Percentiles rank a stretch among this genome's conserved stretches.
phyloP scores from a whole-genome alignment of 2,329 filamentous ascomycete species.

The Nothophaeocryptopus gaeumannii region DNA sequence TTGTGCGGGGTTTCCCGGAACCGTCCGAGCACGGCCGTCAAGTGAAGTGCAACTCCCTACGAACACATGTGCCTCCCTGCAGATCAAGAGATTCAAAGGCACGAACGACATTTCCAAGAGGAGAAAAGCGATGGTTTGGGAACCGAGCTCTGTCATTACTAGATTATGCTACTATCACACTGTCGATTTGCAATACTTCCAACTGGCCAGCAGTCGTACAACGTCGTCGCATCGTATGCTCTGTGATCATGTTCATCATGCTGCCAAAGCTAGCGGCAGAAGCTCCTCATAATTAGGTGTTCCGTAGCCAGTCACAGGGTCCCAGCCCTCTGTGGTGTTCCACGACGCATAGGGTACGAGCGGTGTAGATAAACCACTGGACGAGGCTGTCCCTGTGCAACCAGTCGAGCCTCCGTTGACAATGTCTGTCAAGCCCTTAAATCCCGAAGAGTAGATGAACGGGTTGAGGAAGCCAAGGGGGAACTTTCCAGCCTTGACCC shows the following conservation, averaged over 20 bases:
- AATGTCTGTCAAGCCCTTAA: slow-evolving; percentile 51
- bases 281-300: slow-evolving; percentile 30
- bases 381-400: slow-evolving; percentile 36
- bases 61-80: no score
- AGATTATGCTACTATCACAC: no score
- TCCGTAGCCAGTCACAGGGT: slow-evolving; percentile 34
- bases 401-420: slow-evolving; percentile 38
- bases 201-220: no score
- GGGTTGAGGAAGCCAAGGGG: slow-evolving; percentile 60
- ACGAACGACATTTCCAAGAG: no score
- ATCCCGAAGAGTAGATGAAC: slow-evolving; percentile 53
- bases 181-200: no score
- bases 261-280: slow-evolving; percentile 14
- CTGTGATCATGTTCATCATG: not conserved
- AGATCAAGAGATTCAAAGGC: no score
- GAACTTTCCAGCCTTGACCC: slow-evolving; percentile 42
- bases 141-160: no score
- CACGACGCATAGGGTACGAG: slow-evolving; percentile 6
- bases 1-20: no score
- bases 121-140: no score
- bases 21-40: no score
- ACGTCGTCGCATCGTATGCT: no score
- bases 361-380: slow-evolving; percentile 18
- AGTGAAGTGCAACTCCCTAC: no score
- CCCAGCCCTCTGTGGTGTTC: slow-evolving; percentile 34